phyloP scores from a whole-genome alignment of 106 monocot species.

The Cymbidium sinense region DNA sequence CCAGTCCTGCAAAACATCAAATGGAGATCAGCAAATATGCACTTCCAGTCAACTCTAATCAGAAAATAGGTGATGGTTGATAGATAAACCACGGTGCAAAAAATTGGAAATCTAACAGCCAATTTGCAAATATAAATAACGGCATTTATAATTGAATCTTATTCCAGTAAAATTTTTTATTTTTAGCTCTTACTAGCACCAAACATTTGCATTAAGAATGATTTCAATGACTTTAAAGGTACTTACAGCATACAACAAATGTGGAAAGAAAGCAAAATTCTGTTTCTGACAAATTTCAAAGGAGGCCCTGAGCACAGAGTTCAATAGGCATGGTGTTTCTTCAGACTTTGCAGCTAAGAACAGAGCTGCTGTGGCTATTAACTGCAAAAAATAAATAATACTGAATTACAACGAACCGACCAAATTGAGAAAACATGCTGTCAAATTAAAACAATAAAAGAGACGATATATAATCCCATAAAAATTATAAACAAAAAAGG shows the following conservation, averaged over 20 bases:
- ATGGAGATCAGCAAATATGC: slow-evolving; percentile 1
- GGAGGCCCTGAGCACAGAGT: slow-evolving; percentile 50
- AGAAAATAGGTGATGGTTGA: neutral
- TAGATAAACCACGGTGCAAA: neutral
- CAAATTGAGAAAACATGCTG: neutral
- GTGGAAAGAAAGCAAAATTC: slow-evolving; percentile 40
- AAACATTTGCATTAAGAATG: neutral
- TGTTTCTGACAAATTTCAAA: slow-evolving; percentile 65
- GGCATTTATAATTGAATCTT: neutral
- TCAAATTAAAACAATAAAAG: neutral
- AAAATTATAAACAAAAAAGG: neutral
- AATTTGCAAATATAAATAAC: neutral
- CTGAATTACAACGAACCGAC: neutral
- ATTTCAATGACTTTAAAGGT: slow-evolving; percentile 1
- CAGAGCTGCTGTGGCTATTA: slow-evolving; percentile 81
- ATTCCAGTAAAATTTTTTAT: neutral
- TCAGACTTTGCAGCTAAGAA: slow-evolving; percentile 63
- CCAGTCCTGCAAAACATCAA: slow-evolving; percentile 53
- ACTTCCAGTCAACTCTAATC: neutral
- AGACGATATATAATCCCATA: neutral
- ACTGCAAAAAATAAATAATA: slow-evolving; percentile 35
- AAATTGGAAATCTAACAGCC: neutral
- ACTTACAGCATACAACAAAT: slow-evolving; percentile 54
- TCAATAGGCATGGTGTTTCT: slow-evolving; percentile 76
- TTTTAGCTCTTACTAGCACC: neutral